Base-by-base conservation (phyloP, 352 stramenopile species). In the Phytophthora syringae region DNA sequence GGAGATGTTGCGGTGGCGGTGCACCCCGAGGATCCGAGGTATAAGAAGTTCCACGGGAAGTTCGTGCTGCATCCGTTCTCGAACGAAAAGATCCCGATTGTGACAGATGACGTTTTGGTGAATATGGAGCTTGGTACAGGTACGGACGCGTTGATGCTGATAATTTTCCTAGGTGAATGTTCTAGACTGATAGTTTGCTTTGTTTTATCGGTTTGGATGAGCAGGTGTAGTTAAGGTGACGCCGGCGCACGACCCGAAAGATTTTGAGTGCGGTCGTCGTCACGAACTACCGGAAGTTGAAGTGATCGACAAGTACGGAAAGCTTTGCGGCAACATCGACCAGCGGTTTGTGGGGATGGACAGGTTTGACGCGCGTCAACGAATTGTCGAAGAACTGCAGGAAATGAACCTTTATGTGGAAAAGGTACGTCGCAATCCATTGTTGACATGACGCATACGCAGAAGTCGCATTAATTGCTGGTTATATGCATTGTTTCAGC, bases 91-190 rank as follows among this genome's bases (percentile, higher is more conserved):
- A 98, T 99, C 50, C 97, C 97, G 10, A 98, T 99, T 53, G 81
- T 99, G 32, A 83, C 76, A 10, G 98, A 99, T 78, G 74, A 76
- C n/a, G 77, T 87, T 11, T 83, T 99, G 1, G 98, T 99, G 10
- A 98, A 99, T 64, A 99, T 99, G 97, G 84, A 91, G 50, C 97
- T 99, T 43, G 98, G 98, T 60, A 99, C 98, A 0, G 98, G 97
- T 89, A 92, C 84, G 54, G 88, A 45, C 18, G 18, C n/a, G 15
- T 25, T 45, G 7, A 3, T 16, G 13, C n/a, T 45, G n/a, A 25
- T 13, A 42, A 16, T 6, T 10, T 6, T 16, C 11, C 12, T 45
- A 18, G 1, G 12, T 24, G 16, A 16, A 47, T 48, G n/a, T 11
- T 50, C 21, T 45, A 11, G 7, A n/a, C 24, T 65, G 25, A 65